A percentile compares a stretch with the other conserved stretches of the same genome.
Evolutionary conservation across 495 filamentous ascomycete genomes (phyloP).

Genomic region (Aspergillus diversus): DNA sequence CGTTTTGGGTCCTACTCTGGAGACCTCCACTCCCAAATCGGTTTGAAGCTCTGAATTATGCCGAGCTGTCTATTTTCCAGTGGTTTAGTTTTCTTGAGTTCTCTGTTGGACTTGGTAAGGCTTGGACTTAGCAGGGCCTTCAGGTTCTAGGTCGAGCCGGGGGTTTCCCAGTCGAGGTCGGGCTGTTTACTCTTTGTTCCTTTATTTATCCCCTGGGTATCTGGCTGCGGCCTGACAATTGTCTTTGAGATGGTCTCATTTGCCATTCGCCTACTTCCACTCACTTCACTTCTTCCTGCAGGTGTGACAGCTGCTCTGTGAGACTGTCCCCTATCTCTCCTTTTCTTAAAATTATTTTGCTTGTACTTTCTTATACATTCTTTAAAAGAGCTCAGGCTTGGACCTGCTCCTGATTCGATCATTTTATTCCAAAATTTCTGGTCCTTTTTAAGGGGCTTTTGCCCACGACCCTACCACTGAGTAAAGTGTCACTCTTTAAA

Average conservation of each 20-base stretch:
- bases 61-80: background rate
- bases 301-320: slow-evolving; percentile 21
- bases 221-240: background rate
- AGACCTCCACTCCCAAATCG: background rate
- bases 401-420: background rate
- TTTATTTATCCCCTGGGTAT: slow-evolving; percentile 8
- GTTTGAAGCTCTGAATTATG: background rate
- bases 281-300: slow-evolving; percentile 14
- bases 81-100: background rate
- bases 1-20: background rate
- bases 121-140: background rate
- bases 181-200: slow-evolving; percentile 4
- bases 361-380: background rate
- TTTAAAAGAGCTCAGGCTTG: slow-evolving; percentile 11
- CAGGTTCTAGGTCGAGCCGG: slow-evolving; percentile 8
- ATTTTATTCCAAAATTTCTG: slow-evolving; percentile 26
- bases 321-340: slow-evolving; percentile 23
- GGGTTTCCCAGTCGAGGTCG: background rate
- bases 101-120: background rate
- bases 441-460: slow-evolving; percentile 23
- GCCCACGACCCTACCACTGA: background rate
- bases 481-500: slow-evolving; percentile 10
- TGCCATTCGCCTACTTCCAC: background rate
- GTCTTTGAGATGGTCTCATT: background rate
- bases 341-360: slow-evolving; percentile 18